Conservation (phyloP, 2,329 filamentous ascomycete species). For the Neofusicoccum sp. region DNA sequence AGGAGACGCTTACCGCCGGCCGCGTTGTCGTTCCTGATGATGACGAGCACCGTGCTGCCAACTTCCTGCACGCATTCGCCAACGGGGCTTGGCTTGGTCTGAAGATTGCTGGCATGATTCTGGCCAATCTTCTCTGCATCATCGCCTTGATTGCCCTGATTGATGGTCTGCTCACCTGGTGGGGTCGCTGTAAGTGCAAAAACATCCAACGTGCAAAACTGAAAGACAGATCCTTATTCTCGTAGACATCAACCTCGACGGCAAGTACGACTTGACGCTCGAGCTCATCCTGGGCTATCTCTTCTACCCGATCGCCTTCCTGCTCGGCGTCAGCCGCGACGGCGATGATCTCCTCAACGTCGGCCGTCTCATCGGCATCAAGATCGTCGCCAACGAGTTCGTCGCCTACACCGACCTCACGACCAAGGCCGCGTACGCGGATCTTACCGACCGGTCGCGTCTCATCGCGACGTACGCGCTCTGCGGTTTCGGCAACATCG, state of each 20-base stretch:
- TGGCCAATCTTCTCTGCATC: constrained; percentile 77
- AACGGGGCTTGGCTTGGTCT: constrained; percentile 83
- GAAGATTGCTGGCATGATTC: constrained; percentile 82
- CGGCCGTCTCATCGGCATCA: constrained; percentile 75
- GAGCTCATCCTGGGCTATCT: constrained; percentile 75
- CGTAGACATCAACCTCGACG: constrained; percentile 63
- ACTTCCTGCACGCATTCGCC: constrained; percentile 79
- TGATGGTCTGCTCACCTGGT: constrained; percentile 79
- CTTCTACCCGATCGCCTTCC: constrained; percentile 74
- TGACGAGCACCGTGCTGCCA: constrained; percentile 71
- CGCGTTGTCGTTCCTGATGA: constrained; percentile 78
- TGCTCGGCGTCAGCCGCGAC: constrained; percentile 72
- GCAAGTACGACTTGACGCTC: constrained; percentile 66
- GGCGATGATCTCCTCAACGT: constrained; percentile 66
- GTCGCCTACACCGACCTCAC: constrained; percentile 65
- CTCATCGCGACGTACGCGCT: constrained; percentile 85
- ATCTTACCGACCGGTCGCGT: constrained; percentile 66
- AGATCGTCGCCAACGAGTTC: constrained; percentile 84
- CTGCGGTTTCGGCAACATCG: constrained; percentile 75
- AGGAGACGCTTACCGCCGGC: constrained; percentile 81
- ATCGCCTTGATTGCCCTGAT: constrained; percentile 72
- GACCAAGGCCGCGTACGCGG: constrained; percentile 50
- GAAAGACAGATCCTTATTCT: constrained; percentile 11
- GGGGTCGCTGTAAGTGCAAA: constrained; percentile 58
- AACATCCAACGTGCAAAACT: neutral